These are phyloP conservation scores for Turnera subulata DNA, from an alignment of 345 rosid genomes.

Conservation along the genomic window DNA sequence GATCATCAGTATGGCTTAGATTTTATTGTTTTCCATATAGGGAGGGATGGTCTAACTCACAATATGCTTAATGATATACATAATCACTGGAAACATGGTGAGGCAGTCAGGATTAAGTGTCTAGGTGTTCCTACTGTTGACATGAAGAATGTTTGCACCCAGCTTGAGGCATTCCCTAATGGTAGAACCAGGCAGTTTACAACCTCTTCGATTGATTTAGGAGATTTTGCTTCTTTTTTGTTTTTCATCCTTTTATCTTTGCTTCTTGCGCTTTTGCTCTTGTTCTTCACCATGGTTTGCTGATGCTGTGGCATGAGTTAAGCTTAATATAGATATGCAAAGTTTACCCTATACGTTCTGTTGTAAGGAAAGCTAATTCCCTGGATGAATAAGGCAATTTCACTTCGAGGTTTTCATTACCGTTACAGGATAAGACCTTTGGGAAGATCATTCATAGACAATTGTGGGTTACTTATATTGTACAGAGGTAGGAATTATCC, in stretches of 20 bases:
- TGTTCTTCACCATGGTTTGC: background rate
- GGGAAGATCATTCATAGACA: slow-evolving; percentile 78
- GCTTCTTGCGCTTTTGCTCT: too few species aligned
- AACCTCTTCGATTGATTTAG: background rate
- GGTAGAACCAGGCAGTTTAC: background rate
- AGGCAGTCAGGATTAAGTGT: slow-evolving; percentile 83
- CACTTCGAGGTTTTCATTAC: background rate
- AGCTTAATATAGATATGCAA: too few species aligned
- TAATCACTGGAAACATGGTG: slow-evolving; percentile 71
- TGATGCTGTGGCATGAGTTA: background rate
- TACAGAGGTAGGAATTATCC: slow-evolving; percentile 86
- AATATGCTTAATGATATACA: slow-evolving; percentile 90
- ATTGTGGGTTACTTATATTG: slow-evolving; percentile 60
- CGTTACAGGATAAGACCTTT: slow-evolving; percentile 54
- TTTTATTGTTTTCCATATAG: slow-evolving; percentile 26
- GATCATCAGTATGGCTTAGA: background rate
- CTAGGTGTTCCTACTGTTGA: slow-evolving; percentile 87
- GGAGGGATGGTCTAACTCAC: slow-evolving; percentile 96
- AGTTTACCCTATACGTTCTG: too few species aligned
- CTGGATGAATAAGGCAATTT: too few species aligned
- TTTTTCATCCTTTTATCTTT: background rate
- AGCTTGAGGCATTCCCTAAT: slow-evolving; percentile 63
- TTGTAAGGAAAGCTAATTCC: too few species aligned
- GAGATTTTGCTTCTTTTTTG: background rate
- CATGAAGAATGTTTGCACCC: slow-evolving; percentile 77